Evolutionary conservation across 257 asterid species (phyloP).

Genomic region (Apocynum venetum): DNA sequence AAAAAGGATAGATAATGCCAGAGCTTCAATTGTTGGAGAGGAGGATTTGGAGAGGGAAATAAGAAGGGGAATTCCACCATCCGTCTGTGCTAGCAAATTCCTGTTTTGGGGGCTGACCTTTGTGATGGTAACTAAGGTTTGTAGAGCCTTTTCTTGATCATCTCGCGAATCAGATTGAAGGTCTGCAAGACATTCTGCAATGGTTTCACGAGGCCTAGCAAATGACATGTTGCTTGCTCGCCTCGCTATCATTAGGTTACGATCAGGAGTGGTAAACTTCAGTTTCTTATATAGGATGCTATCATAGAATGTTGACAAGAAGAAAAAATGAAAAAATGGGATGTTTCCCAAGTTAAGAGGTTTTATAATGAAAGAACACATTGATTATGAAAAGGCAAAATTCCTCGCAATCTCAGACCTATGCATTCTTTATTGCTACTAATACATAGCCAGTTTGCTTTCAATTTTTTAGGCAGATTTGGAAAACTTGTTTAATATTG

Average conservation of each 20-base stretch:
- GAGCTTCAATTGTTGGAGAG: constrained; percentile 24
- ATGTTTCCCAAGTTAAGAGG: neutral
- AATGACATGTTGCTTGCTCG: constrained; percentile 10
- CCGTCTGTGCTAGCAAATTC: constrained; percentile 47
- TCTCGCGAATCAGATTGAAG: constrained; percentile 32
- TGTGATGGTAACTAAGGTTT: constrained; percentile 53
- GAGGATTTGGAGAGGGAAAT: constrained; percentile 40
- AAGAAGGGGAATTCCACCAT: constrained; percentile 50
- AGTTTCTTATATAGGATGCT: neutral
- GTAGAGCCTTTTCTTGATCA: constrained; percentile 42
- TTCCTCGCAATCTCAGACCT: constrained; percentile 12
- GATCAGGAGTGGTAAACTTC: neutral
- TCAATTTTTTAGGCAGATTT: too few relatives aligned
- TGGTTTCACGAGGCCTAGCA: constrained; percentile 35
- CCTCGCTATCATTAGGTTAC: too few relatives aligned
- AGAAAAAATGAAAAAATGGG: neutral
- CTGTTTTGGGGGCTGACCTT: constrained; percentile 71
- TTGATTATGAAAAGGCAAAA: neutral
- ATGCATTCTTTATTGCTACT: neutral
- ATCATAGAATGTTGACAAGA: neutral
- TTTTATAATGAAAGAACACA: neutral
- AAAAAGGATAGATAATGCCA: constrained; percentile 63
- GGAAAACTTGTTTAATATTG: neutral
- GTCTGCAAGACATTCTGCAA: constrained; percentile 43
- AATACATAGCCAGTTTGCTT: too few relatives aligned